A percentile compares a stretch with the other conserved stretches of the same genome.
Evolutionary conservation across 2,329 filamentous ascomycete genomes (phyloP).

Genomic region (Coniochaeta hoffmannii): DNA sequence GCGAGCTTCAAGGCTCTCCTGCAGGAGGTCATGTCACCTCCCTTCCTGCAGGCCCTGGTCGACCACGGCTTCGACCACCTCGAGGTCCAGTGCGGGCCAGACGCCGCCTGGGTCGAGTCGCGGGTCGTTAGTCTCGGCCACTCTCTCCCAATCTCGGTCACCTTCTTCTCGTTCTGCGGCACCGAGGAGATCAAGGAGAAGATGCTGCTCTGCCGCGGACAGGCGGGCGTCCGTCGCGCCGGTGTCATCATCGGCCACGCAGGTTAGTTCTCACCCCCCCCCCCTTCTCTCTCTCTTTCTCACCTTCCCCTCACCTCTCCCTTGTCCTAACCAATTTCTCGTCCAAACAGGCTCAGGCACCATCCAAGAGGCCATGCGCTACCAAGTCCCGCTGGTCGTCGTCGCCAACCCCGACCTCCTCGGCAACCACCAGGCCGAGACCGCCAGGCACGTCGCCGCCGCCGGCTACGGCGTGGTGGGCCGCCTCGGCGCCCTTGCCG

Average conservation of each 20-base stretch:
- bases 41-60: conserved; percentile 56
- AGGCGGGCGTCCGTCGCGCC: conserved; percentile 38
- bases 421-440: conserved; percentile 85
- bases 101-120: conserved; percentile 46
- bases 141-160: conserved; percentile 28
- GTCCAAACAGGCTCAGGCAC: conserved; percentile 67
- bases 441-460: conserved; percentile 67
- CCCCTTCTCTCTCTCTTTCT: neutral
- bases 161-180: conserved; percentile 61
- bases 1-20: conserved; percentile 73
- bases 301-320: neutral
- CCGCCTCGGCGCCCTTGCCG: conserved; percentile 31
- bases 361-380: conserved; percentile 73
- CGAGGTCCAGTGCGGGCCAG: conserved; percentile 72
- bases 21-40: conserved; percentile 50
- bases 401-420: conserved; percentile 79
- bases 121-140: conserved; percentile 17
- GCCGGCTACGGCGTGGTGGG: conserved; percentile 74
- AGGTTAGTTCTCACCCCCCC: conserved; percentile 44
- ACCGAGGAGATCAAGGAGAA: conserved; percentile 51
- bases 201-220: conserved; percentile 47
- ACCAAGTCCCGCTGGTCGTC: conserved; percentile 72
- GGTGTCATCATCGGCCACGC: conserved; percentile 86
- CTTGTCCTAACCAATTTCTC: neutral
- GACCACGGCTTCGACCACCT: conserved; percentile 61